Evolutionary conservation across 192 early-diverging fungal genomes (phyloP).

Genomic region (Backusella parvicylindrica): DNA sequence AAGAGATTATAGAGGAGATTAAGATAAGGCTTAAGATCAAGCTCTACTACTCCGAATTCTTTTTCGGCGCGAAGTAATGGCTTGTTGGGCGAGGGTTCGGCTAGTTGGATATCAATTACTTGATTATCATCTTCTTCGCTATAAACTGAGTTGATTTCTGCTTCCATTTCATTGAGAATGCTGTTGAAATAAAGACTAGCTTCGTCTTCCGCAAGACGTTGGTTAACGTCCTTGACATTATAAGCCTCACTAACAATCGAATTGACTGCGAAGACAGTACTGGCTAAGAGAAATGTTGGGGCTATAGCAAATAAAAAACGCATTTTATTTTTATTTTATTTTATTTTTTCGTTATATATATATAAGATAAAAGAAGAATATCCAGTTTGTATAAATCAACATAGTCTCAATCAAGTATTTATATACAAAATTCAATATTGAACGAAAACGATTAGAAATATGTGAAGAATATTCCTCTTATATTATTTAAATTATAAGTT

Average conservation of each 20-base stretch:
- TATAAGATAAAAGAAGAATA: neutral
- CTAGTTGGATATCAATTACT: neutral
- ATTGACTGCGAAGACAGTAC: neutral
- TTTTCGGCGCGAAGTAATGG: neutral
- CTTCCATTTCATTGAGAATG: neutral
- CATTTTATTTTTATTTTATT: neutral
- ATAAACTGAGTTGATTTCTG: neutral
- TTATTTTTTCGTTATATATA: neutral
- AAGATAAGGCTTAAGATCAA: neutral
- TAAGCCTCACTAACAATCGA: neutral
- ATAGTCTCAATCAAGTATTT: neutral
- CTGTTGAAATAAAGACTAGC: neutral
- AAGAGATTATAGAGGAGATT: neutral
- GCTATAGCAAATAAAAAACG: neutral
- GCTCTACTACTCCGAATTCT: neutral
- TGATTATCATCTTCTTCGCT: neutral
- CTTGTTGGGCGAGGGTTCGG: neutral
- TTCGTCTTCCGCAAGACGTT: neutral
- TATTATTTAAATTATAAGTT: no score
- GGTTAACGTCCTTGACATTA: neutral
- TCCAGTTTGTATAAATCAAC: no score
- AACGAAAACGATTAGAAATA: no score
- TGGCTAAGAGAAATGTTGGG: neutral
- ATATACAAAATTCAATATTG: no score
- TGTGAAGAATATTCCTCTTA: no score